Conservation (phyloP, 352 stramenopile species). For the Pythium periplocum region DNA sequence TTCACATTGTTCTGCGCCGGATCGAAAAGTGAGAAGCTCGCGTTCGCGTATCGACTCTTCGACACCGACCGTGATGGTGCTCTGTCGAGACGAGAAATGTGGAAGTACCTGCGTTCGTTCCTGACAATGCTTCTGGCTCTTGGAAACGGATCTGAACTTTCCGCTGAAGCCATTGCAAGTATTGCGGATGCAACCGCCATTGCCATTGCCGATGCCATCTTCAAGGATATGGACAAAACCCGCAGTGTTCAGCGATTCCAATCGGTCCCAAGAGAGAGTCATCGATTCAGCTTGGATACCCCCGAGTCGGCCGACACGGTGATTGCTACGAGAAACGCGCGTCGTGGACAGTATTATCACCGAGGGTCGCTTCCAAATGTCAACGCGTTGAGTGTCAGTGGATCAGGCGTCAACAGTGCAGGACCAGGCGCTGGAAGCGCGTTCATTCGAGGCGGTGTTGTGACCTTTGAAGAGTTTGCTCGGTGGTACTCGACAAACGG, state of each 20-base stretch:
- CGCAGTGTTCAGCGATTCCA: constrained; percentile 44
- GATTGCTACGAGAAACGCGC: constrained; percentile 26
- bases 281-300: constrained; percentile 58
- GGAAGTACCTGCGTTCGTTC: constrained; percentile 92
- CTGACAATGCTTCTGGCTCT: constrained; percentile 93
- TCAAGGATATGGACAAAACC: constrained; percentile 79
- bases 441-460: constrained; percentile 65
- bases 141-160: constrained; percentile 84
- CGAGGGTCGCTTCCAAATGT: constrained; percentile 63
- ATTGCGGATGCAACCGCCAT: constrained; percentile 79
- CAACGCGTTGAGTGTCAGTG: constrained; percentile 45
- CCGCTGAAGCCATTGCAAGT: constrained; percentile 72
- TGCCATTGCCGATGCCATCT: constrained; percentile 77
- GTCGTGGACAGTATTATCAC: constrained; percentile 52
- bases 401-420: constrained; percentile 41
- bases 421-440: constrained; percentile 59
- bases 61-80: constrained; percentile 87
- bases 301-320: constrained; percentile 36
- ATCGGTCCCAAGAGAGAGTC: constrained; percentile 23
- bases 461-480: constrained; percentile 84
- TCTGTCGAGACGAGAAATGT: constrained; percentile 90
- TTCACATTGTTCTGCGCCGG: constrained; percentile 92
- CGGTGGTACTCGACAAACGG: constrained; percentile 82
- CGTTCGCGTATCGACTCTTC: constrained; percentile 88
- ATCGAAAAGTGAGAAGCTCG: constrained; percentile 95